Percentiles rank a stretch among this genome's conserved stretches.
phyloP scores from a whole-genome alignment of 768 basidiomycete genomes.

The Serendipita vermifera region DNA sequence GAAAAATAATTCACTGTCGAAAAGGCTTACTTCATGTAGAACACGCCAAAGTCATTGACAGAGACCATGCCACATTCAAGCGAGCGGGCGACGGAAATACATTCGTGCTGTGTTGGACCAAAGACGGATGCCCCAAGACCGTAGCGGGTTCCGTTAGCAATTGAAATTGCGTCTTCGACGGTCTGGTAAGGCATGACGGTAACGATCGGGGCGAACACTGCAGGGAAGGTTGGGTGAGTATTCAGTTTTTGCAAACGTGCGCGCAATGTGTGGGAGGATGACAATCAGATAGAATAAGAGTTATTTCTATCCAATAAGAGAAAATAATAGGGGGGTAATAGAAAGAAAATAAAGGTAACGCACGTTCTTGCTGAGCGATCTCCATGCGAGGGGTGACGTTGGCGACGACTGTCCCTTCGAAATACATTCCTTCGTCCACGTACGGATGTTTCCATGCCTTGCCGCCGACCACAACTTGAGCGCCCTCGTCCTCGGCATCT shows the following conservation, averaged over 20 bases:
- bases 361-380: slow-evolving; percentile 70
- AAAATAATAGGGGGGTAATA: neutral
- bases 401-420: slow-evolving; percentile 75
- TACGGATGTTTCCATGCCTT: slow-evolving; percentile 50
- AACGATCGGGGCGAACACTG: slow-evolving; percentile 90
- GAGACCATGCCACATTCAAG: slow-evolving; percentile 96
- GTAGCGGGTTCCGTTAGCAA: slow-evolving; percentile 79
- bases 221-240: slow-evolving; percentile 7
- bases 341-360: slow-evolving; percentile 21
- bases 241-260: neutral
- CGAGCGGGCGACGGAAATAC: slow-evolving; percentile 62
- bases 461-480: slow-evolving; percentile 51
- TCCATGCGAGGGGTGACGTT: slow-evolving; percentile 57
- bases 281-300: neutral
- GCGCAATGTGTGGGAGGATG: neutral
- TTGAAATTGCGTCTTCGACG: slow-evolving; percentile 71
- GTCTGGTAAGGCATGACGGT: slow-evolving; percentile 73
- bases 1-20: slow-evolving; percentile 47
- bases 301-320: no score
- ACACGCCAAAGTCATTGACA: slow-evolving; percentile 86
- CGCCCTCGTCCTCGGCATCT: slow-evolving; percentile 57
- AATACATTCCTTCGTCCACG: slow-evolving; percentile 64
- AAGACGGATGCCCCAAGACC: slow-evolving; percentile 93
- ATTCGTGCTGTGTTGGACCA: slow-evolving; percentile 68
- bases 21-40: slow-evolving; percentile 41